Conservation (phyloP, 164 flowering plant genomes). For the Taxillus chinensis region DNA sequence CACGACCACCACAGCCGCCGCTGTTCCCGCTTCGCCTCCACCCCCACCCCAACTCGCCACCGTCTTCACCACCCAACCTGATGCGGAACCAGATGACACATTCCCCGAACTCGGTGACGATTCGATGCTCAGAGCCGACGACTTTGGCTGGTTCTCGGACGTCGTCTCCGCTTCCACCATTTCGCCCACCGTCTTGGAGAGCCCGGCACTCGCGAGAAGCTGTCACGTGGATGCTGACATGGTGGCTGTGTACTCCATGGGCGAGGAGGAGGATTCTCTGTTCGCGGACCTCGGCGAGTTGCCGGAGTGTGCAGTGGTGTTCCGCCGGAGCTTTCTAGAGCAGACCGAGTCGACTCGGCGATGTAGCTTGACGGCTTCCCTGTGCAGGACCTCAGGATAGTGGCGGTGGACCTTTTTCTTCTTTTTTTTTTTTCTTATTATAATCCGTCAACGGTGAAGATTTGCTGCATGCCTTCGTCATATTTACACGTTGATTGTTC, state of each 20-base stretch:
- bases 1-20: constrained; percentile 6
- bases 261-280: constrained; percentile 64
- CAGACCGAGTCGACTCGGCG: constrained; percentile 23
- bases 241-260: constrained; percentile 43
- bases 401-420: neutral
- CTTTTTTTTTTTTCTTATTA: neutral
- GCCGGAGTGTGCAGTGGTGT: constrained; percentile 79
- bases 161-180: constrained; percentile 26
- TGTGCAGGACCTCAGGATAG: constrained; percentile 36
- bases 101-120: constrained; percentile 28
- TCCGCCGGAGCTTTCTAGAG: constrained; percentile 32
- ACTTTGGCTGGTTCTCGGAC: constrained; percentile 47
- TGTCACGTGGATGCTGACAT: constrained; percentile 19
- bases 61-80: constrained; percentile 9
- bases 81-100: constrained; percentile 11
- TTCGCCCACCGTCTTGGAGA: constrained; percentile 32
- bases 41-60: constrained; percentile 7
- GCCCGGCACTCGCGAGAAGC: constrained; percentile 34
- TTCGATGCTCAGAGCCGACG: constrained; percentile 17
- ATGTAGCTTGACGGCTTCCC: constrained; percentile 19
- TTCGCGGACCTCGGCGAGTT: constrained; percentile 88
- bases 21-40: neutral
- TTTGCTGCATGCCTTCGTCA: neutral
- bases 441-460: neutral
- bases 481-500: too few species aligned